Evolutionary conservation across 2,329 filamentous ascomycete species (phyloP).

Genomic region (Calonectria hawksworthii): DNA sequence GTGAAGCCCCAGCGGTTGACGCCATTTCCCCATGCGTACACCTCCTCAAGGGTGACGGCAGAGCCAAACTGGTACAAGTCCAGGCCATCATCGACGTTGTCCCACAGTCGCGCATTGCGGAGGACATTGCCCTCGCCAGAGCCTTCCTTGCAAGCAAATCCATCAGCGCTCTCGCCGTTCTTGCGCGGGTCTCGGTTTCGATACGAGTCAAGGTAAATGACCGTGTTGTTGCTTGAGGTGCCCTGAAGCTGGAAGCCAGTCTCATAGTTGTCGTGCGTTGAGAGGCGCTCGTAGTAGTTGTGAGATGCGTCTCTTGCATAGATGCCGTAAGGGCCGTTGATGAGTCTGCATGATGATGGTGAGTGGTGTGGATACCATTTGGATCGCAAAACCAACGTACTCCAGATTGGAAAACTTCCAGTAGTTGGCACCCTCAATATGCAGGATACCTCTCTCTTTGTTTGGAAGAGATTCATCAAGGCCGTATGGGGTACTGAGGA

Average conservation of each 20-base stretch:
- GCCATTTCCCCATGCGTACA: conserved; percentile 60
- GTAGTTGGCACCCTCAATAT: conserved; percentile 59
- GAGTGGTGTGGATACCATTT: fast-evolving
- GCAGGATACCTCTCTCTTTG: conserved; percentile 60
- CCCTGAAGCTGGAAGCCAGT: conserved; percentile 55
- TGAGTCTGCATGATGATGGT: conserved; percentile 38
- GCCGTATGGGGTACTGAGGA: conserved; percentile 57
- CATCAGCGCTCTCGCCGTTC: conserved; percentile 64
- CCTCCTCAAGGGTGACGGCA: conserved; percentile 56
- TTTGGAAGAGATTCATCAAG: conserved; percentile 56
- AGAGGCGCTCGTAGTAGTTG: conserved; percentile 54
- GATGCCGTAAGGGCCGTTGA: conserved; percentile 55
- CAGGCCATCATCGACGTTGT: conserved; percentile 62
- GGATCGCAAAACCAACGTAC: conserved; percentile 36
- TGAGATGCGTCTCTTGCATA: conserved; percentile 53
- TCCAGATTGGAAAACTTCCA: conserved; percentile 59
- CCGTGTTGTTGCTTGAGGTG: conserved; percentile 52
- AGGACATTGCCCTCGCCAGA: conserved; percentile 60
- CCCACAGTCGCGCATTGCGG: conserved; percentile 59
- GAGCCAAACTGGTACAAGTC: conserved; percentile 52
- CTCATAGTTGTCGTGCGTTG: conserved; percentile 56
- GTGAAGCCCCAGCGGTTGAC: conserved; percentile 59
- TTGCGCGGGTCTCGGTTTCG: conserved; percentile 62
- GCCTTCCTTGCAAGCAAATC: conserved; percentile 62
- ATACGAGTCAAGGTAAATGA: conserved; percentile 60